Base-by-base conservation (phyloP, 805 yeast species). In the Sugiyamaella mastotermitis region DNA sequence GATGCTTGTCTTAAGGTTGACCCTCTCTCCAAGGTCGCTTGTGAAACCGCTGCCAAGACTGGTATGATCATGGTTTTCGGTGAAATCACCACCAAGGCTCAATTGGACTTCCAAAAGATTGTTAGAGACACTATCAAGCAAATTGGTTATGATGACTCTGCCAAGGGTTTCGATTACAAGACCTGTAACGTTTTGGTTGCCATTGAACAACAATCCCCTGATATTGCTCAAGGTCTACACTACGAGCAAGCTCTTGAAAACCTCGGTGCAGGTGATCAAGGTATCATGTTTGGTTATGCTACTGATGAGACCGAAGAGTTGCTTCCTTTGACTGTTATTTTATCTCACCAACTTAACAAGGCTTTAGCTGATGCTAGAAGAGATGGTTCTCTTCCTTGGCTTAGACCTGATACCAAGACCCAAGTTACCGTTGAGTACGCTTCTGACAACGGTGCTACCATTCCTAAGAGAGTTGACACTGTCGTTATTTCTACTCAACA, bases 201-300 rank as follows among this genome's bases (percentile, higher is more conserved):
- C 66, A 87, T 92, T 66, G 98, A 92, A 76, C 97, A 92, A 74
- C 98, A 92, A 74, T 87, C 97, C 38, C 92, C 95, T 56, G 98
- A 92, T 72, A 92, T 92, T 60, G 98, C 98, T 47, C 97, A 90
- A 72, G 98, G 98, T 78, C 79, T 92, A 62, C 97, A 92, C 71
- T 83, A 83, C 71, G 97, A 92, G 65, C 55, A 81, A 71, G 95
- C 83, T 40, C 73, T 92, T 50, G 98, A 92, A 76, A 94, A 92
- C 45, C 79, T 92, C 61, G 98, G 98, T 68, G 98, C 98, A 51
- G 98, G 98, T 80, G 98, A 92, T 74, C 98, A 92, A 72, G 98
- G 98, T 82, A 92, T 92, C 66, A 92, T 92, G 98, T 92, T 92
- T 64, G 98, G 98, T 69, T 92, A 92, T 69, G 98, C 98, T 56